Evolutionary conservation across 768 basidiomycete genomes (phyloP).

Genomic region (Leccinum arenicola): DNA sequence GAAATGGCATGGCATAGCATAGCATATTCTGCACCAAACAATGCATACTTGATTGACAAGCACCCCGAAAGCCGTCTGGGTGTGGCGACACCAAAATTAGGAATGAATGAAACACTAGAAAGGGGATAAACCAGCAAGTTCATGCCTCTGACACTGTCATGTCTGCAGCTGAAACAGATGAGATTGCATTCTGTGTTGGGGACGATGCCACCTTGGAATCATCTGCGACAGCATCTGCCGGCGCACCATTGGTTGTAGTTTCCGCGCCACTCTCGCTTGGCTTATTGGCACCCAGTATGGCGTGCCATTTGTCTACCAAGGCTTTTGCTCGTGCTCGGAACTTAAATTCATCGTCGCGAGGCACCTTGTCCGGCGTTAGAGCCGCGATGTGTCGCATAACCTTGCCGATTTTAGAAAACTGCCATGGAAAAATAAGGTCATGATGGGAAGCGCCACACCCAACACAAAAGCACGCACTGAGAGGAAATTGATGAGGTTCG

Average conservation of each 20-base stretch:
- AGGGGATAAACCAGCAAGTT: constrained; percentile 9
- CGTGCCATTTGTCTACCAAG: constrained; percentile 47
- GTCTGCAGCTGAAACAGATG: constrained; percentile 35
- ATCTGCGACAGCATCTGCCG: constrained; percentile 19
- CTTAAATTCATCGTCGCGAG: constrained; percentile 50
- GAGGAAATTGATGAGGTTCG: constrained; percentile 72
- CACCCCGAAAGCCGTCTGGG: constrained; percentile 7
- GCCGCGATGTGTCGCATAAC: constrained; percentile 63
- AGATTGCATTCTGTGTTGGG: constrained; percentile 27
- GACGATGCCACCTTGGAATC: constrained; percentile 23
- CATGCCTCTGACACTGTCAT: constrained; percentile 43
- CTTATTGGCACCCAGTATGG: constrained; percentile 35
- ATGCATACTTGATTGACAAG: constrained; percentile 21
- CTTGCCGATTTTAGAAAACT: constrained; percentile 51
- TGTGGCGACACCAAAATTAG: constrained; percentile 18
- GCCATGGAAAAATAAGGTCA: constrained; percentile 9
- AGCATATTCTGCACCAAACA: constrained; percentile 16
- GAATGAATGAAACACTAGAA: constrained; percentile 8
- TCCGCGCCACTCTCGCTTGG: constrained; percentile 31
- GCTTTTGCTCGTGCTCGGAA: constrained; percentile 49
- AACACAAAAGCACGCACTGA: constrained; percentile 37
- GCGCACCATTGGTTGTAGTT: constrained; percentile 24
- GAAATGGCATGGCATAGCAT: constrained; percentile 21
- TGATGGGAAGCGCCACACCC: neutral
- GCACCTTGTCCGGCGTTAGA: constrained; percentile 40